These are phyloP conservation scores for Uronychia setigera DNA, from an alignment of 73 alveolate species.

Conservation along the genomic window DNA sequence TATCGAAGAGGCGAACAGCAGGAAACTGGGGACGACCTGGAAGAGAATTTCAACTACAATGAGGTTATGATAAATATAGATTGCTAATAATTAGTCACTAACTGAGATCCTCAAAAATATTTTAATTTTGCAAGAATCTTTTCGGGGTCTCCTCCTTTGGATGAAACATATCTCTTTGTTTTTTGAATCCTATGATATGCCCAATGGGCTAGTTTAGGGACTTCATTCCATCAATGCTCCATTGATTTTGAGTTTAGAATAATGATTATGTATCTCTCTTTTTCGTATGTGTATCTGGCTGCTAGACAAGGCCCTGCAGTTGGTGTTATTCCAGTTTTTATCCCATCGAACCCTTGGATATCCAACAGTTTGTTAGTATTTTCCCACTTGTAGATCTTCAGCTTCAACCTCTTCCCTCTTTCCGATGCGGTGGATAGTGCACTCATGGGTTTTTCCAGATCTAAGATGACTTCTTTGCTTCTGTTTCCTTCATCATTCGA, in stretches of 20 bases:
- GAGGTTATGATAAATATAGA: background rate
- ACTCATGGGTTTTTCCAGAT: no score
- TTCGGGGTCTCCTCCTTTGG: background rate
- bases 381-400: constrained; percentile 47
- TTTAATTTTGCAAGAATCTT: background rate
- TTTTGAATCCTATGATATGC: background rate
- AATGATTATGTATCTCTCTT: constrained; percentile 13
- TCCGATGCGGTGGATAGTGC: no score
- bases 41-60: background rate
- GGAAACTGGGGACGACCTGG: background rate
- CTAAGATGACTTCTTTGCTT: no score
- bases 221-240: constrained; percentile 50
- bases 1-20: background rate
- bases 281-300: constrained; percentile 7
- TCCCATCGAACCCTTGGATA: constrained; percentile 57
- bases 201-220: constrained; percentile 33
- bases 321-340: constrained; percentile 67
- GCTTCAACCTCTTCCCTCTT: no score
- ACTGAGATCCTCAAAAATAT: background rate
- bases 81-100: background rate
- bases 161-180: background rate
- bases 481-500: no score
- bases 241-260: constrained; percentile 32
- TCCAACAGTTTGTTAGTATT: constrained; percentile 69
- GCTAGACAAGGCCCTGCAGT: constrained; percentile 76